phyloP scores from a whole-genome alignment of 2,329 filamentous ascomycete genomes.

The Cordyceps cicadae region DNA sequence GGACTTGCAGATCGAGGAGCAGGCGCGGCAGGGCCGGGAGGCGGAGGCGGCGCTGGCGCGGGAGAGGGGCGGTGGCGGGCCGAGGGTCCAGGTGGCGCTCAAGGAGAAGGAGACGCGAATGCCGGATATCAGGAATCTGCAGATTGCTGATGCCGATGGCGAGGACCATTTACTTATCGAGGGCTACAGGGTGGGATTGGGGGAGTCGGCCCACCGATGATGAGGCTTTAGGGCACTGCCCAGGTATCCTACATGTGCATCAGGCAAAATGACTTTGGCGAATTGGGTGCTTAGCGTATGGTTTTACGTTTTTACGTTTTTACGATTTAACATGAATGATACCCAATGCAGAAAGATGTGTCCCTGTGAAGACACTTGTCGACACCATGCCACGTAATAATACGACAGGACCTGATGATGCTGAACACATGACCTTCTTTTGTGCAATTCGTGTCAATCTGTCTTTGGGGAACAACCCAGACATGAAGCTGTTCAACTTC shows the following conservation, averaged over 20 bases:
- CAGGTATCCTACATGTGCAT: background rate
- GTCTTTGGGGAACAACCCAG: background rate
- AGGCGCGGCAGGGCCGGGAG: conserved; percentile 31
- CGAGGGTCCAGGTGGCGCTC: conserved; percentile 39
- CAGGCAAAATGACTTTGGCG: background rate
- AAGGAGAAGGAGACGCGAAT: conserved; percentile 40
- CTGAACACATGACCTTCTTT: background rate
- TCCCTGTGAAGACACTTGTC: background rate
- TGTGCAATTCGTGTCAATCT: background rate
- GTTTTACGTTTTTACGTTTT: background rate
- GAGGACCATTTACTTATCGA: conserved; percentile 39
- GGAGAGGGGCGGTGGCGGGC: conserved; percentile 36
- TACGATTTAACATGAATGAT: conserved; percentile 10
- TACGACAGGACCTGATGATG: too few species aligned
- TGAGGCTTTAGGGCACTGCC: background rate
- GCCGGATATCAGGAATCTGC: conserved; percentile 16
- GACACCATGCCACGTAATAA: background rate
- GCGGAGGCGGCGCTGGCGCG: conserved; percentile 37
- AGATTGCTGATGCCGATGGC: conserved; percentile 15
- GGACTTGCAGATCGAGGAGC: conserved; percentile 36
- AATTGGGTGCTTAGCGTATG: background rate
- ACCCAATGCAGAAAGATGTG: conserved; percentile 1
- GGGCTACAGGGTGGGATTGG: conserved; percentile 39
- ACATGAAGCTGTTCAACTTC: background rate
- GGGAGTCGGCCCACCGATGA: background rate